Conservation (phyloP, 805 yeast genomes). For the Saturnispora hagleri region DNA sequence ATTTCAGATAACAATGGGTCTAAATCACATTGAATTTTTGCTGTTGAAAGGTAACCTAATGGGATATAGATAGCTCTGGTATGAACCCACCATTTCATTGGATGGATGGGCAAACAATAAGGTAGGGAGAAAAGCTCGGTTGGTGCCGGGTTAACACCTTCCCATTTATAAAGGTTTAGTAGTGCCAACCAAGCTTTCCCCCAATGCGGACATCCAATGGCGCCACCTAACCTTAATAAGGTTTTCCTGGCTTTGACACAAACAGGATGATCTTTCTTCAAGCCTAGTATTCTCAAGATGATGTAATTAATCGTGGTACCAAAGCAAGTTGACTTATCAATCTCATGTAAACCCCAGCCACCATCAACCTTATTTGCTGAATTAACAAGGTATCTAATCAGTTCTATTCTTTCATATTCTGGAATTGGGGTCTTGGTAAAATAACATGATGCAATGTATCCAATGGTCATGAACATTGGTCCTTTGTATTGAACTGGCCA, state of each 20-base stretch:
- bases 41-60: conserved; percentile 67
- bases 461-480: conserved; percentile 95
- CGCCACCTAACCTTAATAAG: conserved; percentile 74
- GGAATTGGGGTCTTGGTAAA: conserved; percentile 62
- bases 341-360: conserved; percentile 97
- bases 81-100: conserved; percentile 99
- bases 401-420: conserved; percentile 53
- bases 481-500: conserved; percentile 94
- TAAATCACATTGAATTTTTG: conserved; percentile 43
- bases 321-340: conserved; percentile 89
- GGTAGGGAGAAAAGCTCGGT: conserved; percentile 92
- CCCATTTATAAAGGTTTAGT: conserved; percentile 81
- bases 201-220: conserved; percentile 91
- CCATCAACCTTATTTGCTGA: conserved; percentile 96
- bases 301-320: conserved; percentile 90
- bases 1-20: conserved; percentile 57
- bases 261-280: conserved; percentile 65
- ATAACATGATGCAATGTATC: conserved; percentile 69
- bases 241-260: conserved; percentile 67
- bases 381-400: conserved; percentile 81
- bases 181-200: conserved; percentile 88
- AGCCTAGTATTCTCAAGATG: conserved; percentile 68
- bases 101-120: conserved; percentile 73
- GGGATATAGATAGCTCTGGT: conserved; percentile 88
- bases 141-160: conserved; percentile 97